Evolutionary conservation across 345 rosid genomes (phyloP).

Genomic region (Eucalyptus marginata): DNA sequence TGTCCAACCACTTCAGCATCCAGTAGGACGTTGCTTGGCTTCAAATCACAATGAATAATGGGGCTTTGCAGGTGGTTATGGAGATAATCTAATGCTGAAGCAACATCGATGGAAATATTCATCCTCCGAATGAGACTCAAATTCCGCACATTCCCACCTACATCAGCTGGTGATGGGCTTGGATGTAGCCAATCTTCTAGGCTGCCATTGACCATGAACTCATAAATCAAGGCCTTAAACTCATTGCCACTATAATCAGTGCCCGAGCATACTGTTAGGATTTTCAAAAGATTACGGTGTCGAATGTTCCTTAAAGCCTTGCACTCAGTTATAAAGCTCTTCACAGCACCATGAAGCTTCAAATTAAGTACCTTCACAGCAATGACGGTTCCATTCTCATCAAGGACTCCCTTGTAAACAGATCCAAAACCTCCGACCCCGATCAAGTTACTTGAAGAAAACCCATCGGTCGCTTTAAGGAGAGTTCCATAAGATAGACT

Average conservation of each 20-base stretch:
- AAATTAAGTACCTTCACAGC: background rate
- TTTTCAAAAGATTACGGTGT: background rate
- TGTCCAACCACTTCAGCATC: background rate
- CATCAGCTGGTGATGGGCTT: background rate
- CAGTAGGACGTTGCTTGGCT: background rate
- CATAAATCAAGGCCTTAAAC: background rate
- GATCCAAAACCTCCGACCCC: background rate
- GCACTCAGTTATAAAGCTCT: background rate
- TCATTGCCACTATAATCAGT: background rate
- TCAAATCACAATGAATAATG: constrained; percentile 4
- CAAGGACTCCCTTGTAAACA: background rate
- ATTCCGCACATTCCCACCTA: fast-evolving
- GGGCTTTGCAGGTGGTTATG: background rate
- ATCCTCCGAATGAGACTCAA: background rate
- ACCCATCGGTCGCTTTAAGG: background rate
- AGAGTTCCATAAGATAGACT: background rate
- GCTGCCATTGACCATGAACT: background rate
- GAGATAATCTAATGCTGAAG: constrained; percentile 3
- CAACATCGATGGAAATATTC: background rate
- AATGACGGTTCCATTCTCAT: background rate
- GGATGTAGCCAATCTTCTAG: background rate
- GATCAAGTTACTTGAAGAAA: background rate
- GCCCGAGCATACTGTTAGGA: background rate
- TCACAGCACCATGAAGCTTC: background rate
- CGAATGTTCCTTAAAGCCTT: background rate